Base-by-base conservation (phyloP, 1,284 basidiomycete genomes). In the Leccinum variabile region DNA sequence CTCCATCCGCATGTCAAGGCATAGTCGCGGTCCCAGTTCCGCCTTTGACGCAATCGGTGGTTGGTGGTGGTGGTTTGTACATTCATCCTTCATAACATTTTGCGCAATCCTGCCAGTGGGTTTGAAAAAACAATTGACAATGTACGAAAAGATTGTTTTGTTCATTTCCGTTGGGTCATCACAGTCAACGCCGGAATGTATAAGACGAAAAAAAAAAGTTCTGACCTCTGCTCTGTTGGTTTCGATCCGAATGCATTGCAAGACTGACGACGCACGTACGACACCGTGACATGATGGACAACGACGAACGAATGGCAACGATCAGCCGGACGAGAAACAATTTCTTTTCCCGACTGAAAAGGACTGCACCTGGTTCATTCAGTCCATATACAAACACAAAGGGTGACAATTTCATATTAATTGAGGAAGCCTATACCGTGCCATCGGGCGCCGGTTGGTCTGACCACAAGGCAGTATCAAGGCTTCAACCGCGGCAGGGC, bases 131-230 rank as follows among this genome's bases (percentile, higher is more conserved):
- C 46, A 13, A 46, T 46, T 46, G 54, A 69, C 61, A 55, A 63
- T 56, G 56, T 35, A 52, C 33, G 55, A 69, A 70, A 74, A 73
- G 71, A 63, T 70, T 69, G 61, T 69, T 72, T 60, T n/a, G 22
- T 70, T 70, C 72, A 70, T 70, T 74, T 70, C 69, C 69, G 72
- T 28, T 54, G 54, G 56, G 18, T 64, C 60, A 70, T 70, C 66
- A 60, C 25, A 58, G 59, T 72, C 62, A 28, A 41, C 56, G 53
- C 55, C 63, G 67, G 71, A 73, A 72, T 68, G 22, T 49, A 49
- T 49, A 49, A 49, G 46, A 49, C 46, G 46, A 25, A 49, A 49
- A 41, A 72, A 41, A 72, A 69, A 60, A 33, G 67, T 28, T 62
- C 68, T 58, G 61, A 68, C 57, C 65, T 60, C 50, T 65, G 54